Evolutionary conservation across 208 protist species (phyloP), one percentile per base, ranked within the genome.

Genomic region (Trypanosomatidae sp.): DNA sequence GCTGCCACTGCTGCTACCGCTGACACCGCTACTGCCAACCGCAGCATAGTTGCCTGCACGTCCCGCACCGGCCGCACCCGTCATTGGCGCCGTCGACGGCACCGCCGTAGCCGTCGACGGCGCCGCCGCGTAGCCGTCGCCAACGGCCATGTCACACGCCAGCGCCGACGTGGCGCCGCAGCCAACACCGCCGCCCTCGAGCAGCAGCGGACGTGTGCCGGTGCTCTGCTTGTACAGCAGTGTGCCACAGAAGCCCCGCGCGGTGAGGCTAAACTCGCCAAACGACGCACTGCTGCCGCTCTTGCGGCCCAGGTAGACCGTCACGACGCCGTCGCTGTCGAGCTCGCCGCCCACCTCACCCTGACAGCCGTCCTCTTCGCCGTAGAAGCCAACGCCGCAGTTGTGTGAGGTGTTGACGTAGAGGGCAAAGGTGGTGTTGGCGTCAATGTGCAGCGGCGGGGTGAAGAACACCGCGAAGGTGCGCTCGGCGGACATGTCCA

Each of bases 381-480:
- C 56, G 56, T 86, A 94, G 45, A 85, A 80, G 33, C 86, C 75
- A 26, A 94, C 64, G 11, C 76, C 82, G 56, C 73, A 93, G 66
- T 90, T 94, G 54, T 89, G 76, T 3, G 77, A 85, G 7, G 79
- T 78, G 64, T 94, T 88, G 43, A 94, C 70, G 56, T 89, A 94
- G 15, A 94, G 69, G 13, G 81, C 55, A 54, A 94, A 91, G 4
- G 70, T 85, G 25, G 57, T 56, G 39, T 67, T 65, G 4, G 64
- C 48, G 11, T 86, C 78, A 8, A 91, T 53, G 23, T 62, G 48
- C 15, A 88, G 68, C 7, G n/a, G n/a, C 61, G 48, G 33, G 24
- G 57, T 18, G 53, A 91, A 83, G 19, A 56, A 68, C 39, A 94
- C 44, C 22, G 61, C 51, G 57, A 85, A 88, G 33, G 75, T 68